Evolutionary conservation across 1,284 basidiomycete genomes (phyloP).

Genomic region (Microbotryum violaceum): DNA sequence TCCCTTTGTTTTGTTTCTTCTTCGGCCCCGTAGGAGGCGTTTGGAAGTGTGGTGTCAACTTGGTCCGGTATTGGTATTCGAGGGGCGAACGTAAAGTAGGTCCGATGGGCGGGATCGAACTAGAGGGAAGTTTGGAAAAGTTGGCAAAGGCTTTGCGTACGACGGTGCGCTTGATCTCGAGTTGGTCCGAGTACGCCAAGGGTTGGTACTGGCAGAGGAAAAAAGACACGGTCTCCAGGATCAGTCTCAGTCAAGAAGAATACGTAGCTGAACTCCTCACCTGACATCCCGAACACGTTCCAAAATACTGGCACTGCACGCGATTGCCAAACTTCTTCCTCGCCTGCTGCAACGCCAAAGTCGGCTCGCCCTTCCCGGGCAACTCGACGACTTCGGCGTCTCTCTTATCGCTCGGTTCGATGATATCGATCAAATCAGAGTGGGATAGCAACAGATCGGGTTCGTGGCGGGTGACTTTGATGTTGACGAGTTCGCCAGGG

Average conservation of each 20-base stretch:
- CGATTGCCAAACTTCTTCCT: constrained; percentile 36
- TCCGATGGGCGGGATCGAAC: constrained; percentile 58
- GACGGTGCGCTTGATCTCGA: constrained; percentile 76
- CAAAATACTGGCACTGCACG: constrained; percentile 77
- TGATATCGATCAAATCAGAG: constrained; percentile 64
- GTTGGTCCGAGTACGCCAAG: constrained; percentile 77
- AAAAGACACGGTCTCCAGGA: constrained; percentile 53
- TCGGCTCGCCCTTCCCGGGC: constrained; percentile 5
- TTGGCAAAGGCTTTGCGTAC: constrained; percentile 77
- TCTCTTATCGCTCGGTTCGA: constrained; percentile 52
- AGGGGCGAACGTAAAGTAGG: constrained; percentile 77
- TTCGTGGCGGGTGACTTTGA: constrained; percentile 56
- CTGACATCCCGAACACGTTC: constrained; percentile 51
- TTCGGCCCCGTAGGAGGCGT: constrained; percentile 52
- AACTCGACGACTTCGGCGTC: constrained; percentile 3
- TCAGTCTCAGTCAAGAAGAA: too few species aligned
- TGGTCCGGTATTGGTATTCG: constrained; percentile 89
- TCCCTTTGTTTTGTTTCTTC: constrained; percentile 29
- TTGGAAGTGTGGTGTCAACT: constrained; percentile 95
- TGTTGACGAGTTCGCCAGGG: constrained; percentile 68
- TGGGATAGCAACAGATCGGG: constrained; percentile 56
- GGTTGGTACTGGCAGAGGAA: constrained; percentile 63
- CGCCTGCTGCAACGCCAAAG: constrained; percentile 9
- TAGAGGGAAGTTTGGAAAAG: constrained; percentile 60
- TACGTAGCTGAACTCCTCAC: constrained; percentile 22